phyloP scores from a whole-genome alignment of 257 asterid genomes.

The Penstemon eatonii region DNA sequence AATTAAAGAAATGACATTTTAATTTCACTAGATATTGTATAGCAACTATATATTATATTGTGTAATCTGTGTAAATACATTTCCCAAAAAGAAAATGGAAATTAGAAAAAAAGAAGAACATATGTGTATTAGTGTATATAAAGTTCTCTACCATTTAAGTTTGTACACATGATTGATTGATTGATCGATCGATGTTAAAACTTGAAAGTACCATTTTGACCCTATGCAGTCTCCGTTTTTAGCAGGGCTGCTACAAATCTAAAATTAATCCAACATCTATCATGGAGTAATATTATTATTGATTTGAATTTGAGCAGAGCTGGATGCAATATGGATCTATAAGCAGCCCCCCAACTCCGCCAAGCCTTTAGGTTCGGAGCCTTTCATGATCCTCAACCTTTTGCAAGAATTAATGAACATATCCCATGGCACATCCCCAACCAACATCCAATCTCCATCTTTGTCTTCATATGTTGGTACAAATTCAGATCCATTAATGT shows the following conservation, averaged over 20 bases:
- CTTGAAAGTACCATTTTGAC: neutral
- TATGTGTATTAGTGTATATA: neutral
- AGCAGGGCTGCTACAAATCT: slow-evolving; percentile 5
- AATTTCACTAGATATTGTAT: slow-evolving; percentile 3
- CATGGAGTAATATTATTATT: no score
- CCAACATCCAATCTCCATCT: slow-evolving; percentile 98
- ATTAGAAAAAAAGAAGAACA: neutral
- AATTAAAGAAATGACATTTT: neutral
- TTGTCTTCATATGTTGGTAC: slow-evolving; percentile 89
- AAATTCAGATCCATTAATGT: slow-evolving; percentile 54
- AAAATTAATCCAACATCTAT: neutral
- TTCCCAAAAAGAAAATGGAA: neutral
- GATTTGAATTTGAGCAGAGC: no score
- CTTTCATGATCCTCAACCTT: slow-evolving; percentile 77
- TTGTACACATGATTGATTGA: slow-evolving; percentile 7
- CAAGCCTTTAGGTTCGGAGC: slow-evolving; percentile 77
- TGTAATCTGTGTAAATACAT: slow-evolving; percentile 29
- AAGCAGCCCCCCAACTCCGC: slow-evolving; percentile 23
- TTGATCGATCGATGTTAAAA: neutral
- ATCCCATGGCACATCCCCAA: slow-evolving; percentile 97
- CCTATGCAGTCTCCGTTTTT: neutral
- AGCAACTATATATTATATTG: slow-evolving; percentile 15
- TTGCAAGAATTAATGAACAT: slow-evolving; percentile 81
- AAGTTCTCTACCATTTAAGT: slow-evolving; percentile 29
- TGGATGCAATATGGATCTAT: neutral